These are phyloP conservation scores for Lodderomyces theae DNA, from an alignment of 1,139 yeast genomes.

Conservation along the genomic window DNA sequence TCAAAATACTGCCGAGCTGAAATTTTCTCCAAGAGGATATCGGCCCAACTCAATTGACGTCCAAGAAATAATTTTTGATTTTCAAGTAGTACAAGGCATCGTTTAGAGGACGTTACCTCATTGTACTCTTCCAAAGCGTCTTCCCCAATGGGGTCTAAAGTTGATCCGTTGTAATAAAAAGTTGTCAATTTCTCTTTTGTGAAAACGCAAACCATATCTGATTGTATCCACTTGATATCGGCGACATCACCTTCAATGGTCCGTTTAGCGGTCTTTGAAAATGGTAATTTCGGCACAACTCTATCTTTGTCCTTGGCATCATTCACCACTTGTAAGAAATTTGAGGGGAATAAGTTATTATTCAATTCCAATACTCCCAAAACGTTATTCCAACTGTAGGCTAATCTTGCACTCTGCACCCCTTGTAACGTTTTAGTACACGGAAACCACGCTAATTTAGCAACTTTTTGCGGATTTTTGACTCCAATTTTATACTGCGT, in stretches of 20 bases:
- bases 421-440: constrained; percentile 27
- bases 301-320: constrained; percentile 42
- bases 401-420: constrained; percentile 48
- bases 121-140: constrained; percentile 6
- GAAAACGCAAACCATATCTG: constrained; percentile 45
- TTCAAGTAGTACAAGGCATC: constrained; percentile 19
- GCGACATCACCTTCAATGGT: constrained; percentile 37
- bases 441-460: constrained; percentile 54
- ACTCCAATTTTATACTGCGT: constrained; percentile 52
- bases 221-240: constrained; percentile 59
- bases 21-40: constrained; percentile 49
- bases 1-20: constrained; percentile 46
- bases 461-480: background rate
- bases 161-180: constrained; percentile 10
- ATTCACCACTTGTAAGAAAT: constrained; percentile 27
- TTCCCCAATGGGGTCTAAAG: constrained; percentile 6
- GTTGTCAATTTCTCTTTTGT: constrained; percentile 9
- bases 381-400: constrained; percentile 64
- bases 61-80: constrained; percentile 44
- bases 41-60: constrained; percentile 71
- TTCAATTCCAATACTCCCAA: constrained; percentile 55
- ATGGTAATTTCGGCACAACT: constrained; percentile 34
- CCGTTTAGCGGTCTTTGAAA: constrained; percentile 42
- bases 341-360: constrained; percentile 27
- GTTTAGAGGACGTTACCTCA: constrained; percentile 26